Evolutionary conservation across 106 monocot species (phyloP).

Genomic region (Triglochin maritima): DNA sequence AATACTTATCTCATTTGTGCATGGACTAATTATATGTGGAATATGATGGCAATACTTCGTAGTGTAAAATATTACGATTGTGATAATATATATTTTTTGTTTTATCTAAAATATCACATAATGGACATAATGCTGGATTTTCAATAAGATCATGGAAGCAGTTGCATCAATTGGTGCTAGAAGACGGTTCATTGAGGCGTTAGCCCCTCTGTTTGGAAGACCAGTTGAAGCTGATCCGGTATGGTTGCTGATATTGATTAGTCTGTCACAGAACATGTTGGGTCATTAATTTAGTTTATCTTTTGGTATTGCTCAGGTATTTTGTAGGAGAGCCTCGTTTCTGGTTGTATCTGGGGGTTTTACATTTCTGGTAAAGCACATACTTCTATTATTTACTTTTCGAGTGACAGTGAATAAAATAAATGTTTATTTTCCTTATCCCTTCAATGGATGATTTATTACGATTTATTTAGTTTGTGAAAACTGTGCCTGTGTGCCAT

Average conservation of each 20-base stretch:
- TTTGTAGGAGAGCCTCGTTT: constrained; percentile 67
- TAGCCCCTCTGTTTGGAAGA: constrained; percentile 69
- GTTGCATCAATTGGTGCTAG: constrained; percentile 51
- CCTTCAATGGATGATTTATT: no score
- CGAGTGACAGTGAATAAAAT: neutral
- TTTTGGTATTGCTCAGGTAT: constrained; percentile 32
- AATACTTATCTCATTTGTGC: neutral
- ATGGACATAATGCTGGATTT: neutral
- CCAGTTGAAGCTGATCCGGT: constrained; percentile 97
- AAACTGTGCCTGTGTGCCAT: no score
- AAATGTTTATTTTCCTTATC: neutral
- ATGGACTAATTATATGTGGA: neutral
- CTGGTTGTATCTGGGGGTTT: constrained; percentile 47
- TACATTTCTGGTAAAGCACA: constrained; percentile 56
- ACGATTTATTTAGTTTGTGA: no score
- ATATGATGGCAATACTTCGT: neutral
- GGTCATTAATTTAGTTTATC: neutral
- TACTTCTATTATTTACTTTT: neutral
- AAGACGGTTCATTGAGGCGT: constrained; percentile 90
- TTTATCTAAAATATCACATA: neutral
- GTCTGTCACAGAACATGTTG: neutral
- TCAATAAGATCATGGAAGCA: constrained; percentile 60
- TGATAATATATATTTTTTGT: neutral
- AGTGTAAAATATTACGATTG: neutral
- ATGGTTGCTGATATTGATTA: neutral